Evolutionary conservation across 257 asterid species (phyloP).

Genomic region (Plectranthus barbatus): DNA sequence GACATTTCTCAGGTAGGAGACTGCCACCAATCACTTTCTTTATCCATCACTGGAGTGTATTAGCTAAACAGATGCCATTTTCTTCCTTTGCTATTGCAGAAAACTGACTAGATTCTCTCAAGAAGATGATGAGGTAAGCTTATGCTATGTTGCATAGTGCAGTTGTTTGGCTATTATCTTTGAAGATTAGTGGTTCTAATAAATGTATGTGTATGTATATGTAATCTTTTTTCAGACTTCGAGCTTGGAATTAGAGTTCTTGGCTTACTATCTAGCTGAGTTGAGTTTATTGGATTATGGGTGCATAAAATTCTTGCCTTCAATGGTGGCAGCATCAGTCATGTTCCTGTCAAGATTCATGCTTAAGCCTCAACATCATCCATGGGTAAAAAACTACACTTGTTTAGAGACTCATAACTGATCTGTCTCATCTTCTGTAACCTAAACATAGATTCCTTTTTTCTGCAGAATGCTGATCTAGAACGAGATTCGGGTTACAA

Average conservation of each 20-base stretch:
- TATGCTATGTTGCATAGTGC: not conserved
- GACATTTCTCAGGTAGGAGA: slow-evolving; percentile 61
- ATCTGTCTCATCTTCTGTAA: not conserved
- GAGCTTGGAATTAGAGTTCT: slow-evolving; percentile 54
- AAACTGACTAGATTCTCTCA: slow-evolving; percentile 43
- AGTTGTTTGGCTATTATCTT: not conserved
- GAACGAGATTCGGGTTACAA: slow-evolving; percentile 50
- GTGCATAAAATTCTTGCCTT: slow-evolving; percentile 73
- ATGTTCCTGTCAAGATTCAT: slow-evolving; percentile 67
- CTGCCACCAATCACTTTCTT: not conserved
- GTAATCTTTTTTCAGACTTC: slow-evolving; percentile 33
- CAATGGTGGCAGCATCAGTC: slow-evolving; percentile 74
- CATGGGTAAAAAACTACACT: slow-evolving; percentile 51
- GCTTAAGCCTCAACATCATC: slow-evolving; percentile 44
- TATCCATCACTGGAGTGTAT: not conserved
- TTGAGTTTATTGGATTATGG: slow-evolving; percentile 64
- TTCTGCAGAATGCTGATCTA: slow-evolving; percentile 31
- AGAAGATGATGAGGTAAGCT: slow-evolving; percentile 48
- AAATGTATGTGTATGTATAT: no score
- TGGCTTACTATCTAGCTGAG: slow-evolving; percentile 79
- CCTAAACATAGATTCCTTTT: not conserved
- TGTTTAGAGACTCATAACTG: not conserved
- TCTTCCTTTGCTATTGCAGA: slow-evolving; percentile 29
- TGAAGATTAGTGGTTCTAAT: slow-evolving; percentile 11
- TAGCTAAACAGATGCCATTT: slow-evolving; percentile 1